Conservation (phyloP, 2,329 filamentous ascomycete species). For the Xylaria multiplex region DNA sequence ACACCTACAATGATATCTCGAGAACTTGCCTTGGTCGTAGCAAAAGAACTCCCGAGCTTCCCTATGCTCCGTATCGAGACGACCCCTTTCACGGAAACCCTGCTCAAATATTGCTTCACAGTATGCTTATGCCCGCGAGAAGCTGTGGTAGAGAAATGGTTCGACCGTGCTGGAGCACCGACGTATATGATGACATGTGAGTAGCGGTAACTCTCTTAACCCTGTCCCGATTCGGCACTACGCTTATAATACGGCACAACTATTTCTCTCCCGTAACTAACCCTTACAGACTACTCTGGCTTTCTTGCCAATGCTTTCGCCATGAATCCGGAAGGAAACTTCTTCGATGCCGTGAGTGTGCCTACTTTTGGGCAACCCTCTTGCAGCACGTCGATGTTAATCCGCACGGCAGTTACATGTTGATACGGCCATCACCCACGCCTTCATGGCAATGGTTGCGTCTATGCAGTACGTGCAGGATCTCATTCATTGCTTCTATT, state of each 20-base stretch:
- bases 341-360: conserved; percentile 46
- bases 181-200: conserved; percentile 50
- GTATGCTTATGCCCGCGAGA: conserved; percentile 50
- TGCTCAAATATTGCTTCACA: conserved; percentile 50
- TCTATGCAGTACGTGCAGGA: conserved; percentile 47
- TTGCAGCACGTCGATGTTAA: conserved; percentile 23
- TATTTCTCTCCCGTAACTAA: conserved; percentile 25
- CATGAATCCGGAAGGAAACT: conserved; percentile 49
- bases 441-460: conserved; percentile 49
- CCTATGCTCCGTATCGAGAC: conserved; percentile 49
- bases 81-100: conserved; percentile 48
- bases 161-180: conserved; percentile 47
- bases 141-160: conserved; percentile 48
- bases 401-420: conserved; percentile 44
- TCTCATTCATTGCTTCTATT: neutral
- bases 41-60: conserved; percentile 48
- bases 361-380: neutral
- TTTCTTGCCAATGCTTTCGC: conserved; percentile 49
- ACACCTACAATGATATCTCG: conserved; percentile 45
- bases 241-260: neutral
- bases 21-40: conserved; percentile 47
- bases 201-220: conserved; percentile 14
- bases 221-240: neutral
- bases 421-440: conserved; percentile 49
- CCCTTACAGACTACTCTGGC: conserved; percentile 45